Evolutionary conservation across 441 rosid genomes (phyloP), one percentile per base, ranked within the genome.

Genomic region (Viola pubescens): DNA sequence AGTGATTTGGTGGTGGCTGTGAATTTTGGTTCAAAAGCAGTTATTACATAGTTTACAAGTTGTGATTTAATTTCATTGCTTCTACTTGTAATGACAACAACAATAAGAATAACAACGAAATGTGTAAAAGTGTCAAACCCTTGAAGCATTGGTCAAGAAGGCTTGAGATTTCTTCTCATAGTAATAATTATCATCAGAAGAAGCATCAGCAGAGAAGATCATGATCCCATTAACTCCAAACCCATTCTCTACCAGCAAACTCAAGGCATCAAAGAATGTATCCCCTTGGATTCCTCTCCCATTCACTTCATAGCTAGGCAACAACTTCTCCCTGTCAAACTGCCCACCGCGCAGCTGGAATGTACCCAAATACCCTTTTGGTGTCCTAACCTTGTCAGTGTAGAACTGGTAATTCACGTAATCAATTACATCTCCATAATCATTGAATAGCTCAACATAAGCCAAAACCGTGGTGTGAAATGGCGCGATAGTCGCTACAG

Each of bases 281-380:
- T 79, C 84, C 54, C 91, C 91, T 57, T 81, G 84, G 13, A 82
- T 82, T 0, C 86, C 91, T 48, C 86, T 77, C 5, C 86, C 84
- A 0, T 82, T 61, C 4, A 80, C 77, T 62, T 85, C 86, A 55
- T 82, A 80, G 70, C 86, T 81, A 0, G 86, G 78, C 62, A 82
- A 37, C 62, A 82, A 13, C 63, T 80, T 85, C 4, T 50, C 69
- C 52, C 38, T 55, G 4, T 67, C 65, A 48, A 79, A 82, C 52
- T 85, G 75, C 8, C 9, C 40, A 0, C 76, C 70, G 37, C 84
- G 60, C 13, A 70, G 64, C 72, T 57, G 37, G 60, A 68, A 80
- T 0, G 79, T 78, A 39, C 60, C 42, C 64, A 82, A 16, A 48
- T 69, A 79, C 49, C 65, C 73, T 37, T 12, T 40, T 0, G 84